Base-by-base conservation (phyloP, 1,284 basidiomycete genomes). In the Wallemia mellicola region DNA sequence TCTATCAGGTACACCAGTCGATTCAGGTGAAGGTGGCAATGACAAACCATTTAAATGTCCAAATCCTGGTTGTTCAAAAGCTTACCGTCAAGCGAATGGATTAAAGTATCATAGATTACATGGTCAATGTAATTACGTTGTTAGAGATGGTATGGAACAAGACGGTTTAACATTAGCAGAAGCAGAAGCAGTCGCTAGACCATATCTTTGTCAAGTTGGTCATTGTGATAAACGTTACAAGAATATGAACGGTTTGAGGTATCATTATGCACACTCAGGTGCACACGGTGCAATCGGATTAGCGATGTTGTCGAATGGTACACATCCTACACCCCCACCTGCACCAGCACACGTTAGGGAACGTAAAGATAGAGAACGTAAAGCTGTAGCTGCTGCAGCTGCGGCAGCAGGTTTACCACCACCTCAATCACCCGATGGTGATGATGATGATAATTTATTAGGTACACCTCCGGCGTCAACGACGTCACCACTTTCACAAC, bases 101-200 rank as follows among this genome's bases (percentile, higher is more conserved):
- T 76, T 98, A 66, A 96, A 98, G 75, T 96, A 96, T 71, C 92
- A 98, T 72, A 82, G 91, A 70, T 82, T 86, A 22, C 86, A 88
- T 68, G 86, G 92, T 2, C 84, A 83, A 64, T 96, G 89, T 72
- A 87, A 86, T 69, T 88, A 86, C 69, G 83, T 84, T 0, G 83
- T 85, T 1, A 82, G 71, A 77, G 66, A 87, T 79, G 71, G 71
- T 9, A 70, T 71, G 27, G 70, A 71, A 68, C 82, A 85, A 27
- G 79, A 83, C 65, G 77, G 77, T 25, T 79, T 87, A 65, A 80
- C 86, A 9, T 79, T 86, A 67, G 76, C 79, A 61, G 85, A 87
- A 69, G 84, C 85, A 0, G 84, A 87, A 71, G 82, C 85, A 9
- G 82, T 89, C 17, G 81, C 81, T n/a, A 83, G 85, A 62, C 11